Evolutionary conservation across 148 eudicot genomes (phyloP), one percentile per base, ranked within the genome.

Genomic region (Agrostemma githago): DNA sequence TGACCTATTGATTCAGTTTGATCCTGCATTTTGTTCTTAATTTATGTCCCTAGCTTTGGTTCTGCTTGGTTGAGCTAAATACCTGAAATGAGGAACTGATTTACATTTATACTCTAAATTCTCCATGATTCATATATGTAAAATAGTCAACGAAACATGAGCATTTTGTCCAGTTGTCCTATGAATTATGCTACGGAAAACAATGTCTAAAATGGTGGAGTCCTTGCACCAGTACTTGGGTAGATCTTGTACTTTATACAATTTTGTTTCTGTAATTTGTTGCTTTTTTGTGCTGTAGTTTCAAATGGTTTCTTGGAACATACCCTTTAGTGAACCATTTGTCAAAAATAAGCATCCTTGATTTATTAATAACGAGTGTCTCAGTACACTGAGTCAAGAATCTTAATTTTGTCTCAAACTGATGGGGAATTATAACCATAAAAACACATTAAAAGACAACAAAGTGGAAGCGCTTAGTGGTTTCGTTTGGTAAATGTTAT

Each of bases 401-500:
- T 15, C 8, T 68, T 68, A 6, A 21, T 20, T 8, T 44, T 44
- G 37, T 41, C 42, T 65, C 60, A 11, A 72, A 72, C 39, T 66
- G 16, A 66, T 39, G 60, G 68, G 73, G 43, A 43, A 51, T 21
- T 34, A 19, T 14, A 16, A 39, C 66, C 26, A 15, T 39, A 8
- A 9, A 48, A 21, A 42, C 15, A 26, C 72, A 42, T 71, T 5
- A 66, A 66, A 67, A 43, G 48, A 43, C 16, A 66, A 72, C 58
- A 26, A 54, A 65, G 8, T 44, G 48, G 3, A 26, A 51, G 40
- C 16, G 60, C 12, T 34, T 2, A 40, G 10, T 71, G 40, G 43
- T 6, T 57, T 78, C 37, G 9, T 57, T 65, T 9, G 44, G 19
- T 16, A 5, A 19, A 41, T 20, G 53, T 19, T 38, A 11, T 17